Percentiles rank a stretch among this genome's conserved stretches.
Conservation (phyloP, 2,329 filamentous ascomycete species). For the Neoarthrinium moseri region DNA sequence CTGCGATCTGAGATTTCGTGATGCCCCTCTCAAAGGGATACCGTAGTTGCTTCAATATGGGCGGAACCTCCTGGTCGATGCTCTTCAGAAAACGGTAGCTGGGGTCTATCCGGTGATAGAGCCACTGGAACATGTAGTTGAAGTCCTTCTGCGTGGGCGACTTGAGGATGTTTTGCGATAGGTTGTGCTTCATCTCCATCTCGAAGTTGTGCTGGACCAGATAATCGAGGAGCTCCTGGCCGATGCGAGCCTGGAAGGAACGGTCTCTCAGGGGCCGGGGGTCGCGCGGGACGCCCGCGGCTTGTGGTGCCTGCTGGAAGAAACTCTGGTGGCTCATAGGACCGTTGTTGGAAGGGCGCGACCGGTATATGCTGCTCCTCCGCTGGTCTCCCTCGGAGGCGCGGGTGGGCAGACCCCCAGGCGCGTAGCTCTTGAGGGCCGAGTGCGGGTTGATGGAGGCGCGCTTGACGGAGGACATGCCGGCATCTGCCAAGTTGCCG, state of each 20-base stretch:
- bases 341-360: slow-evolving; percentile 65
- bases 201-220: slow-evolving; percentile 93
- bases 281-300: slow-evolving; percentile 80
- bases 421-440: slow-evolving; percentile 71
- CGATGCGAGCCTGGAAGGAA: slow-evolving; percentile 76
- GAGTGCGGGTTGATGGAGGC: slow-evolving; percentile 62
- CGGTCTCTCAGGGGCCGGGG: slow-evolving; percentile 83
- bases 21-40: slow-evolving; percentile 96
- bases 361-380: slow-evolving; percentile 79
- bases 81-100: slow-evolving; percentile 90
- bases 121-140: slow-evolving; percentile 95
- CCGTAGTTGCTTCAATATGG: slow-evolving; percentile 86
- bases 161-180: slow-evolving; percentile 88
- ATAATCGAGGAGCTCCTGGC: slow-evolving; percentile 88
- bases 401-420: slow-evolving; percentile 44
- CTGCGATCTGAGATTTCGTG: slow-evolving; percentile 91
- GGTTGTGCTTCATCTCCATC: slow-evolving; percentile 91
- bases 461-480: slow-evolving; percentile 80
- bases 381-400: slow-evolving; percentile 53
- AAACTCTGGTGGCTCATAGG: slow-evolving; percentile 84
- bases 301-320: slow-evolving; percentile 82
- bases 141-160: slow-evolving; percentile 98
- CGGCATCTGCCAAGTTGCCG: slow-evolving; percentile 74
- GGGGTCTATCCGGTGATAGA: slow-evolving; percentile 94
- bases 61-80: slow-evolving; percentile 92